Conservation (phyloP, 1,139 yeast genomes). For the Entelexis paramagnoliae region DNA sequence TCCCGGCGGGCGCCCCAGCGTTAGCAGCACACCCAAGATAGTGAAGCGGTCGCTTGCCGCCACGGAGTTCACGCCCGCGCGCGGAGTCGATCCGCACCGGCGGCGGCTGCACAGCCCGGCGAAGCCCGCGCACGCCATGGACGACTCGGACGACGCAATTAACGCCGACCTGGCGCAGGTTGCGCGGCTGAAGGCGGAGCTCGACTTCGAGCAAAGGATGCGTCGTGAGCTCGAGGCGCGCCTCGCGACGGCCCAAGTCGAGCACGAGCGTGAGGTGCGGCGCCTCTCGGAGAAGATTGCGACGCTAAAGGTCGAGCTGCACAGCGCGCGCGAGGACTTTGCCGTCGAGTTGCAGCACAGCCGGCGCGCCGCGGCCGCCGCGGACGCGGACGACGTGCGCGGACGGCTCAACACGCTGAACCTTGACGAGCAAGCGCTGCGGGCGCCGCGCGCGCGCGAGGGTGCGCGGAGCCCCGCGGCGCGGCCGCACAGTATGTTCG, state of each 20-base stretch:
- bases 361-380: neutral
- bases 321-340: constrained; percentile 11
- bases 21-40: constrained; percentile 23
- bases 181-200: constrained; percentile 11
- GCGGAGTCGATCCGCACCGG: constrained; percentile 16
- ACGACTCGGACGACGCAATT: neutral
- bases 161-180: constrained; percentile 2
- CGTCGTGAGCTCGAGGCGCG: constrained; percentile 12
- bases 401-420: constrained; percentile 13
- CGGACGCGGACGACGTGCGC: constrained; percentile 6
- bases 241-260: constrained; percentile 16
- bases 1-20: constrained; percentile 13
- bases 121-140: neutral
- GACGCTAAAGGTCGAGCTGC: constrained; percentile 6
- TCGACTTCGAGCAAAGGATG: constrained; percentile 11
- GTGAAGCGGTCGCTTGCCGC: constrained; percentile 18
- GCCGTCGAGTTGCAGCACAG: constrained; percentile 7
- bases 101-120: constrained; percentile 22
- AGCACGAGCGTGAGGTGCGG: constrained; percentile 11
- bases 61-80: constrained; percentile 24
- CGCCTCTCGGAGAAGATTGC: constrained; percentile 12
- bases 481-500: constrained; percentile 4
- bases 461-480: neutral
- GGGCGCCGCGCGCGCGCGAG: constrained; percentile 4
- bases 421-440: constrained; percentile 6